These are phyloP conservation scores for Trichosanthes cucumerina DNA, from an alignment of 306 rosid genomes.

Conservation along the genomic window DNA sequence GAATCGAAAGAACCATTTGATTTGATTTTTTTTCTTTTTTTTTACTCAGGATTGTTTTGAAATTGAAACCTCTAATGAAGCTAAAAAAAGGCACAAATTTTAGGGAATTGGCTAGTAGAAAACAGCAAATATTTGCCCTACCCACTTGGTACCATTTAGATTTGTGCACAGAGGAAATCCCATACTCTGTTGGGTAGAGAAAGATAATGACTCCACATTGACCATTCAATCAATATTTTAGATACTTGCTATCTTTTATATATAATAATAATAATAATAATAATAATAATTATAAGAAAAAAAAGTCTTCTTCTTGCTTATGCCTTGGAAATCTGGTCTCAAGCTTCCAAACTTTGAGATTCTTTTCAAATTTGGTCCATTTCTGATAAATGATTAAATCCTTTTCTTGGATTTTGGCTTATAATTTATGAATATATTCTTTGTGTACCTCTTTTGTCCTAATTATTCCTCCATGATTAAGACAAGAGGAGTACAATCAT, in stretches of 20 bases:
- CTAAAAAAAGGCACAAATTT: not conserved
- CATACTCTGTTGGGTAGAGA: slow-evolving; percentile 18
- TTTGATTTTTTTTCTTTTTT: not conserved
- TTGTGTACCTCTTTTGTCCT: not conserved
- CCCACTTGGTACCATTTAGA: slow-evolving; percentile 30
- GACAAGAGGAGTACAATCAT: not conserved
- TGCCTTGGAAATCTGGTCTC: not conserved
- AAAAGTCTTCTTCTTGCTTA: not conserved
- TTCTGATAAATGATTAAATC: not conserved
- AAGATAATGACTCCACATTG: slow-evolving; percentile 27
- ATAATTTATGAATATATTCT: not conserved
- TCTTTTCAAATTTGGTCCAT: not conserved
- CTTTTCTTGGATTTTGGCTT: not conserved
- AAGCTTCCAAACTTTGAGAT: not conserved
- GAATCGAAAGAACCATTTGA: not conserved
- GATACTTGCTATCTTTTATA: not conserved
- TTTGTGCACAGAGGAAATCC: slow-evolving; percentile 26
- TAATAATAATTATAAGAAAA: not conserved
- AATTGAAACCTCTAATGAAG: not conserved
- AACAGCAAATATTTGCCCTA: slow-evolving; percentile 18
- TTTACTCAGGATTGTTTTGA: not conserved
- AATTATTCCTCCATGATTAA: not conserved
- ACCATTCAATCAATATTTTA: slow-evolving; percentile 16
- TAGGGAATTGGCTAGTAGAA: slow-evolving; percentile 23
- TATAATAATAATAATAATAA: not conserved